A percentile compares a stretch with the other conserved stretches of the same genome.
phyloP scores from a whole-genome alignment of 257 asterid genomes.

The Eucommia ulmoides region DNA sequence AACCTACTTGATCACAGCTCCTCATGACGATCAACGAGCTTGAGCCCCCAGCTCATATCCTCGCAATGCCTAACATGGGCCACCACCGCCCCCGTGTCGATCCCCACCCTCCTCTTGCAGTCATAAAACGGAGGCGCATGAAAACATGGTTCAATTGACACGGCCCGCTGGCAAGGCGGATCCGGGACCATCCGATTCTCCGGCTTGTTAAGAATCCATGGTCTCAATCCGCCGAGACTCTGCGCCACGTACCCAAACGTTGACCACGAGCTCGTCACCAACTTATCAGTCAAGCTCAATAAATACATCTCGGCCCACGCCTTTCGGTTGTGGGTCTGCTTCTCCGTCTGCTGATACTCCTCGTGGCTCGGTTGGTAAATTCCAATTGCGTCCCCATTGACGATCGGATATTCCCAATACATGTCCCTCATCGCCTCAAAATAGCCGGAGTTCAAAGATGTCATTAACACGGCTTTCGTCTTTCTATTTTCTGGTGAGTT shows the following conservation, averaged over 20 bases:
- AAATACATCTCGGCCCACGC: slow-evolving; percentile 83
- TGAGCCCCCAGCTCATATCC: slow-evolving; percentile 68
- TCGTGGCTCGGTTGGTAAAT: not conserved
- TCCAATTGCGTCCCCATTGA: not conserved
- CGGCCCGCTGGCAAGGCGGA: slow-evolving; percentile 43
- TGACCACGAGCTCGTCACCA: slow-evolving; percentile 70
- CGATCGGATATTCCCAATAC: not conserved
- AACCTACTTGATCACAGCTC: slow-evolving; percentile 1
- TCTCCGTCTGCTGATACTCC: not conserved
- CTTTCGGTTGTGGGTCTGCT: slow-evolving; percentile 11
- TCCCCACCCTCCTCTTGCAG: slow-evolving; percentile 31
- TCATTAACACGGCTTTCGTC: not conserved
- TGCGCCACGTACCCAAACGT: slow-evolving; percentile 88
- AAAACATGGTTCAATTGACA: slow-evolving; percentile 68
- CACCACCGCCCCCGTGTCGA: slow-evolving; percentile 34
- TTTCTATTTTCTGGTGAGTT: not conserved
- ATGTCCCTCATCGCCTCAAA: not conserved
- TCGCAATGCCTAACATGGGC: slow-evolving; percentile 66
- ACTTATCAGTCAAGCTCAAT: slow-evolving; percentile 54
- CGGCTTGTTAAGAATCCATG: slow-evolving; percentile 63
- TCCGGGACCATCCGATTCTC: slow-evolving; percentile 33
- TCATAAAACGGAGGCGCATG: slow-evolving; percentile 60
- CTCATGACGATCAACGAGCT: slow-evolving; percentile 25
- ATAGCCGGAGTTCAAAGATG: not conserved
- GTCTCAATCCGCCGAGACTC: slow-evolving; percentile 68